A percentile compares a stretch with the other conserved stretches of the same genome.
Evolutionary conservation across 305 asterid genomes (phyloP).

Genomic region (Solanum aculeatissimum): DNA sequence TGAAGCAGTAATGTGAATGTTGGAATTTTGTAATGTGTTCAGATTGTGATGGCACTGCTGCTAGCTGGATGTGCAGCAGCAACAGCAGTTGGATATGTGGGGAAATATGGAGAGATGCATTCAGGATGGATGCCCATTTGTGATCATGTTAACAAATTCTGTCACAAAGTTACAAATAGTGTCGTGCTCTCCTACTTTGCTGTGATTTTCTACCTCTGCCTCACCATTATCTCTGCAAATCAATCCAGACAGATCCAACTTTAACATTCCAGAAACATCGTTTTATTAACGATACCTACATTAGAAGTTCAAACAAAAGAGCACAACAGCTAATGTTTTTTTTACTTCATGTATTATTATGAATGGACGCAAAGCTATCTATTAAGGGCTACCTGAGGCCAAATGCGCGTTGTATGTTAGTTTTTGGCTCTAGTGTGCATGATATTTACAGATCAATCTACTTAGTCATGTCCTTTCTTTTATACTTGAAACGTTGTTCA

Average conservation of each 20-base stretch:
- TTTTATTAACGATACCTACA: neutral
- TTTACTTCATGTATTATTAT: neutral
- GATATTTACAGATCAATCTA: neutral
- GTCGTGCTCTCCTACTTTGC: slow-evolving; percentile 17
- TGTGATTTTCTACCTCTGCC: slow-evolving; percentile 14
- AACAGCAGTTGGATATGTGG: slow-evolving; percentile 43
- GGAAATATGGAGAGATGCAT: slow-evolving; percentile 48
- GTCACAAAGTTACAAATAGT: slow-evolving; percentile 22
- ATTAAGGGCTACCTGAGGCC: neutral
- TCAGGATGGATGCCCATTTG: slow-evolving; percentile 54
- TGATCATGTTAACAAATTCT: slow-evolving; percentile 33
- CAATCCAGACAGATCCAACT: slow-evolving; percentile 19
- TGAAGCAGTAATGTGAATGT: neutral
- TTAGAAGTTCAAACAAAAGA: neutral
- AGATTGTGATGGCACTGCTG: slow-evolving; percentile 26
- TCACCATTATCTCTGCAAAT: slow-evolving; percentile 32
- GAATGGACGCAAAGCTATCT: neutral
- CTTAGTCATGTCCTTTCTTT: neutral
- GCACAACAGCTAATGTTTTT: neutral
- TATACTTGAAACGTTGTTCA: too few relatives aligned
- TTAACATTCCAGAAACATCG: neutral
- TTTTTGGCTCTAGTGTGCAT: neutral
- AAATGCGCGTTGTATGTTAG: neutral
- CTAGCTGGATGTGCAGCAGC: slow-evolving; percentile 54
- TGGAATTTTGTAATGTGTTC: neutral